Base-by-base conservation (phyloP, 768 basidiomycete genomes). In the Suillus hirtellus region DNA sequence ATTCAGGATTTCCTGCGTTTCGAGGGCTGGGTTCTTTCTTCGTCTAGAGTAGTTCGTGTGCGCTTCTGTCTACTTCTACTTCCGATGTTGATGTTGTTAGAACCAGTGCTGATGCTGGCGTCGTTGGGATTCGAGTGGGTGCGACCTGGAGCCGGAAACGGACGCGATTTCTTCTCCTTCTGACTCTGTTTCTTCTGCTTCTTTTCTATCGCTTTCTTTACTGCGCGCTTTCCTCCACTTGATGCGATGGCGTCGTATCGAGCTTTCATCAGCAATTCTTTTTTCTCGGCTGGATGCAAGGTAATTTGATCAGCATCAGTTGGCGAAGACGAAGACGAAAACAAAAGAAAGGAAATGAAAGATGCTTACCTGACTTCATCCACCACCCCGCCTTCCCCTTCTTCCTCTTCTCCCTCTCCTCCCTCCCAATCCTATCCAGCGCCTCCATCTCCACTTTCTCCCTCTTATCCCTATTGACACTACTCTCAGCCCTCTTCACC, bases 201-300 rank as follows among this genome's bases (percentile, higher is more conserved):
- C 83, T 92, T 96, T 69, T 92, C 92, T 35, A 96, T 87, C 6
- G 86, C 92, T 75, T 90, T 95, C 72, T 90, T 92, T 60, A 96
- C 91, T 1, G 93, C 93, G 4, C 81, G 77, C 66, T 85, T 87
- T 9, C 96, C 95, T 4, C 94, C 95, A 62, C 84, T 79, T 19
- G 83, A 82, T 5, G 90, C 88, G 49, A 95, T 81, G 8, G 89
- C 89, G 31, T 95, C 89, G 72, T 91, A 93, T 63, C 89, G 84
- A 17, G 94, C 91, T 60, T 87, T 85, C 62, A 86, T 76, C 1
- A 96, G 69, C 34, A 95, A 67, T 61, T 89, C 83, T 69, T 87
- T 90, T 80, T 93, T 88, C 68, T 93, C 92, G 58, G 86, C 93
- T 96, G 74, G 58, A 65, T 52, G 59, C 40, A 31, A 31, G 27